Evolutionary conservation across 73 alveolate species (phyloP), one percentile per base, ranked within the genome.

Genomic region (Paramecium primaurelia): DNA sequence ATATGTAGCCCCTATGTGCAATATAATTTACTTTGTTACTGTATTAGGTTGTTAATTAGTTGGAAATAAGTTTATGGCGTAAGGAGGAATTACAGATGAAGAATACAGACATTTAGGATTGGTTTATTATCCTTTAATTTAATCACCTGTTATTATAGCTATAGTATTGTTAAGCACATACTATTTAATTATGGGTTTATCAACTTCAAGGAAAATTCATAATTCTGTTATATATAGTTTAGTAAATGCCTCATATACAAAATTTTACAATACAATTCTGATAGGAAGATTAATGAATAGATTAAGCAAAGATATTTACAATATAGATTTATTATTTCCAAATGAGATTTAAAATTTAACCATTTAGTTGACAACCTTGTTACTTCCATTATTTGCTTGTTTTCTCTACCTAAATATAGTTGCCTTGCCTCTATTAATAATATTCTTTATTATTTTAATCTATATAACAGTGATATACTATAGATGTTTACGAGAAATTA

Each of bases 251-350:
- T 86, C 93, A 3, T 86, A 37, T 59, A 86, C 93, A 14, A 86
- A 86, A 34, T 86, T 86, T 28, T 86, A 86, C 30, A 86, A 86
- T 26, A 37, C 77, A 14, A 86, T 86, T 58, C 51, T 73, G 4
- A 58, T 73, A 16, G 93, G 93, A 86, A 58, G 93, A 26, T 26
- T 86, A 6, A 86, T 86, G 93, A 86, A 86, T 34, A 44, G 93
- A 34, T 47, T 86, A 7, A 59, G 86, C 26, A 86, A 86, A 58
- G 93, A 86, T 58, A 86, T 86, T 58, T 86, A 86, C 34, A 73
- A 86, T 38, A 59, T 86, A 49, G 93, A 86, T 32, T 51, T 59
- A 20, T 9, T 58, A 9, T 59, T 86, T 28, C 86, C 93, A 36
- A 54, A 26, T 28, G 86, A 58, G 28, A 68, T 68, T 28, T 28